Conservation (phyloP, 345 rosid genomes). For the Gossypium herbaceum region DNA sequence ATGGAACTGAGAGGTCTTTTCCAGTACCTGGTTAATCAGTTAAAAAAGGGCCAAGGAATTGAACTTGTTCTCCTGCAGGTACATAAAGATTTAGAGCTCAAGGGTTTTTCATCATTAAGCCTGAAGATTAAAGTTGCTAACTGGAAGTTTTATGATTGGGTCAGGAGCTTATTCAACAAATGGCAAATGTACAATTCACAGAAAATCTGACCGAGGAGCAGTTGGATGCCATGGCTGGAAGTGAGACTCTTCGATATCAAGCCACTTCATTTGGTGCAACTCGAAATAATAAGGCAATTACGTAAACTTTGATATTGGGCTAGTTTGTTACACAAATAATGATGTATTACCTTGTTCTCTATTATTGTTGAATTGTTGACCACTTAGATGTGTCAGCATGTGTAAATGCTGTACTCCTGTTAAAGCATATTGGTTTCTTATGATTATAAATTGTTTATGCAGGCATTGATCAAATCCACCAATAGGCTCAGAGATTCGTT, state of each 20-base stretch:
- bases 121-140: constrained; percentile 16
- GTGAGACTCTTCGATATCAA: constrained; percentile 94
- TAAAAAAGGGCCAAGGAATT: constrained; percentile 92
- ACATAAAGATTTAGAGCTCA: constrained; percentile 19
- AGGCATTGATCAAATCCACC: constrained; percentile 94
- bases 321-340: background rate
- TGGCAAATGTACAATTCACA: constrained; percentile 98
- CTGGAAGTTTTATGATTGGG: constrained; percentile 24
- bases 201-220: constrained; percentile 99
- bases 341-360: background rate
- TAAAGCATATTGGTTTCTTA: background rate
- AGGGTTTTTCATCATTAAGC: constrained; percentile 13
- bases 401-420: background rate
- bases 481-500: constrained; percentile 87
- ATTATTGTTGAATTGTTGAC: background rate
- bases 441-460: constrained; percentile 21
- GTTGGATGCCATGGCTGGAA: constrained; percentile 99
- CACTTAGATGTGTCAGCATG: background rate
- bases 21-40: constrained; percentile 95
- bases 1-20: constrained; percentile 98
- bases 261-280: constrained; percentile 91
- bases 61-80: constrained; percentile 98
- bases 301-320: background rate
- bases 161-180: constrained; percentile 97
- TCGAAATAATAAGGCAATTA: constrained; percentile 82